A percentile compares a stretch with the other conserved stretches of the same genome.
Evolutionary conservation across 2,329 filamentous ascomycete species (phyloP).

Genomic region (Nothophoma quercina): DNA sequence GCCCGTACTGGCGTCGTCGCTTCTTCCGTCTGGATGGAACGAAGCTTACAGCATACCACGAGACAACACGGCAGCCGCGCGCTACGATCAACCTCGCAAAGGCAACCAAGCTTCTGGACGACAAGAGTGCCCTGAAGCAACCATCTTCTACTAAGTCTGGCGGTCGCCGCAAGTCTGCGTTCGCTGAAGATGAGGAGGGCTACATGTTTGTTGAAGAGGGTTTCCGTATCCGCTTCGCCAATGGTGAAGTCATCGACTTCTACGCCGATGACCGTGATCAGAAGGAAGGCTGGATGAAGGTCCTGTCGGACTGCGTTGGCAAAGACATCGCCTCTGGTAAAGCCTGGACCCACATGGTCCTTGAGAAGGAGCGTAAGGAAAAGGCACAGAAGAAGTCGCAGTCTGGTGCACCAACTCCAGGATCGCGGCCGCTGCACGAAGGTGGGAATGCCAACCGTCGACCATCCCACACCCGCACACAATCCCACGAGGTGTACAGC

Average conservation of each 20-base stretch:
- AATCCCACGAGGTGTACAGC: constrained; percentile 40
- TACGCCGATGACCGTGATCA: constrained; percentile 88
- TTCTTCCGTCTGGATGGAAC: constrained; percentile 94
- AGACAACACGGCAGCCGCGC: constrained; percentile 91
- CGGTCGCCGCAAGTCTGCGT: constrained; percentile 87
- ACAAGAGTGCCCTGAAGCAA: constrained; percentile 82
- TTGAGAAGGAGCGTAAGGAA: constrained; percentile 55
- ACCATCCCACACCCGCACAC: constrained; percentile 38
- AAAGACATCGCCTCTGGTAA: constrained; percentile 61
- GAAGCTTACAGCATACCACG: constrained; percentile 94
- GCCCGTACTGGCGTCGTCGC: constrained; percentile 97
- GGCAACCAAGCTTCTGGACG: constrained; percentile 91
- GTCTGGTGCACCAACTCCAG: constrained; percentile 29
- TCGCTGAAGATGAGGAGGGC: constrained; percentile 97
- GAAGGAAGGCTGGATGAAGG: constrained; percentile 95
- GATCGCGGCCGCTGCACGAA: constrained; percentile 33
- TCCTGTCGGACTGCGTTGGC: constrained; percentile 75
- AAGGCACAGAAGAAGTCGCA: constrained; percentile 34
- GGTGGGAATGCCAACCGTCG: constrained; percentile 22
- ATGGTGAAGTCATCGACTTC: constrained; percentile 98
- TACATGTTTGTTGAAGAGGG: constrained; percentile 99
- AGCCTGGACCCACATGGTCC: constrained; percentile 69
- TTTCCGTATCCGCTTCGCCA: constrained; percentile 97
- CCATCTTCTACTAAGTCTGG: constrained; percentile 78
- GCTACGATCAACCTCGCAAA: constrained; percentile 97